These are phyloP conservation scores for Ophiostoma angusticollis DNA, from an alignment of 2,329 filamentous ascomycete genomes.

Conservation along the genomic window DNA sequence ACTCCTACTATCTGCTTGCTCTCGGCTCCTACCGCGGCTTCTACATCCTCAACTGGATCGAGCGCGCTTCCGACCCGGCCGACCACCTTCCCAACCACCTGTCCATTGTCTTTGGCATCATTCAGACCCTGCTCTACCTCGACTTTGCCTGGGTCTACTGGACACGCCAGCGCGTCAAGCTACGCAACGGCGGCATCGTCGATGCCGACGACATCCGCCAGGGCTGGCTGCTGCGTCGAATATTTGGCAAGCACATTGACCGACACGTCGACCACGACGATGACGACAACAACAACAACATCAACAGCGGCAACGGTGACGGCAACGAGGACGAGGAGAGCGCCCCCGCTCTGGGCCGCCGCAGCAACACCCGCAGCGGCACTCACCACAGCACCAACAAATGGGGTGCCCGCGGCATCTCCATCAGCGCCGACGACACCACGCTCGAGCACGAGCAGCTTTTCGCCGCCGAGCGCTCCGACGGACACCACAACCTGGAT, in stretches of 20 bases:
- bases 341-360: constrained; percentile 32
- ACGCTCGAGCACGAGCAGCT: constrained; percentile 31
- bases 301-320: constrained; percentile 43
- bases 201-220: constrained; percentile 79
- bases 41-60: constrained; percentile 87
- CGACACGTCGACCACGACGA: constrained; percentile 39
- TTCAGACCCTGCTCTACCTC: constrained; percentile 81
- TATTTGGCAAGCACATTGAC: constrained; percentile 53
- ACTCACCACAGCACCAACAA: constrained; percentile 43
- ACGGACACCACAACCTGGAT: constrained; percentile 31
- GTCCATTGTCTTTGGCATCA: constrained; percentile 70
- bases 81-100: constrained; percentile 53
- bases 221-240: constrained; percentile 69
- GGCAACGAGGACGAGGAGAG: constrained; percentile 47
- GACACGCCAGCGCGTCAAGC: constrained; percentile 83
- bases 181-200: constrained; percentile 74
- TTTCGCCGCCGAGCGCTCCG: constrained; percentile 17
- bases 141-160: constrained; percentile 98
- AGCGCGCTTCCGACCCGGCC: constrained; percentile 47
- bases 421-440: constrained; percentile 51
- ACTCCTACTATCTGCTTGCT: constrained; percentile 86
- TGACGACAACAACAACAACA: constrained; percentile 37
- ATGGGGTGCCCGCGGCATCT: constrained; percentile 51
- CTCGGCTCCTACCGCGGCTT: constrained; percentile 79
- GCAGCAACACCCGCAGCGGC: constrained; percentile 16